Conservation (phyloP, 805 yeast species). For the Saturnispora serradocipensis region DNA sequence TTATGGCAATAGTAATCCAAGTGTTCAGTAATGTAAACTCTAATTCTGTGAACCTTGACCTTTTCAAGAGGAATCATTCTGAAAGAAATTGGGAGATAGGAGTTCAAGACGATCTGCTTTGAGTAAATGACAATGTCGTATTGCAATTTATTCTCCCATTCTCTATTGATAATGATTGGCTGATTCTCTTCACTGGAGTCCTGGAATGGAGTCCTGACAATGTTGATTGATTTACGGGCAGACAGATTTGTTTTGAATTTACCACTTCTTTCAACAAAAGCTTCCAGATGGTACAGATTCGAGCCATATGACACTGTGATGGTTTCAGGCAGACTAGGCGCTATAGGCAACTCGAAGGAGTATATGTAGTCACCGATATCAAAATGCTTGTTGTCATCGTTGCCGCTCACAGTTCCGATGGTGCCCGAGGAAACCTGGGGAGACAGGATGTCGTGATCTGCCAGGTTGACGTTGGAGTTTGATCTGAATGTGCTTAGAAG, state of each 20-base stretch:
- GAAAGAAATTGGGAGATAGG: conserved; percentile 76
- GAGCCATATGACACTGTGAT: conserved; percentile 72
- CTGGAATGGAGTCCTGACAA: conserved; percentile 72
- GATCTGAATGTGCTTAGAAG: conserved; percentile 2
- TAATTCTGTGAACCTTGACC: conserved; percentile 73
- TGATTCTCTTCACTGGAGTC: conserved; percentile 80
- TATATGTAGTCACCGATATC: conserved; percentile 87
- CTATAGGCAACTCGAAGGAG: conserved; percentile 83
- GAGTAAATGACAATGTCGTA: conserved; percentile 90
- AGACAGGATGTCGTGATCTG: not conserved
- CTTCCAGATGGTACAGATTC: conserved; percentile 62
- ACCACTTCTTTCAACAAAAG: conserved; percentile 66
- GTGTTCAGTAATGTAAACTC: conserved; percentile 82
- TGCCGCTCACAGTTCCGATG: not conserved
- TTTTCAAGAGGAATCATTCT: conserved; percentile 81
- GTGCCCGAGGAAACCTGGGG: not conserved
- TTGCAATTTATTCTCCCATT: conserved; percentile 88
- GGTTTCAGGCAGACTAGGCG: conserved; percentile 75
- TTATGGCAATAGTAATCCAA: conserved; percentile 82
- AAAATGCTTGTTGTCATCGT: conserved; percentile 34
- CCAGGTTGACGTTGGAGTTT: not conserved
- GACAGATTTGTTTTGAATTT: conserved; percentile 71
- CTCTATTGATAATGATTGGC: conserved; percentile 82
- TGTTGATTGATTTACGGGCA: conserved; percentile 52
- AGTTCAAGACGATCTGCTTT: conserved; percentile 76